Conservation (phyloP, 176 grass and related monocot genomes). For the Miscanthus lutarioriparius region DNA sequence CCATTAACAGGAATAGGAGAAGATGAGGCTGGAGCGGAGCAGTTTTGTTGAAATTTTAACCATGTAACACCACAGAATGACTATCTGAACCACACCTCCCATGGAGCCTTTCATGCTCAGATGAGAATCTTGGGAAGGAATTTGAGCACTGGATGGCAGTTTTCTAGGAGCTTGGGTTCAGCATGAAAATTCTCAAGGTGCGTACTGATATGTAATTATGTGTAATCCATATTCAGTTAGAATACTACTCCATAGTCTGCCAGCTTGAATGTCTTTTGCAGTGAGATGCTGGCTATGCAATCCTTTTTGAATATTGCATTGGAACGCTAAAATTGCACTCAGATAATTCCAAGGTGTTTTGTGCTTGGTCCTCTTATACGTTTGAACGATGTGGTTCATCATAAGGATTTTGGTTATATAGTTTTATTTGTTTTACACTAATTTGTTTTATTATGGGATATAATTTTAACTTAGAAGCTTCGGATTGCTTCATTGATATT, state of each 20-base stretch:
- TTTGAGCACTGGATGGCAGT: constrained; percentile 74
- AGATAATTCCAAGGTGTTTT: constrained; percentile 62
- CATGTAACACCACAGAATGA: constrained; percentile 28
- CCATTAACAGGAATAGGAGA: not conserved
- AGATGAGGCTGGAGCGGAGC: not conserved
- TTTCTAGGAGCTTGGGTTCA: constrained; percentile 88
- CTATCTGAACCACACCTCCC: constrained; percentile 21
- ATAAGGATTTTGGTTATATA: constrained; percentile 96
- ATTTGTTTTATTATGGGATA: not conserved
- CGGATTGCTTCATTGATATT: too few relatives aligned
- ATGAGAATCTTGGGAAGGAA: constrained; percentile 58
- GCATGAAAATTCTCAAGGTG: constrained; percentile 90
- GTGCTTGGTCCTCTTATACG: too few relatives aligned
- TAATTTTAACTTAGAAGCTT: too few relatives aligned
- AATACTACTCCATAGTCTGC: constrained; percentile 11
- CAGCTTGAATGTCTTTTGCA: constrained; percentile 48
- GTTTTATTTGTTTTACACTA: constrained; percentile 46
- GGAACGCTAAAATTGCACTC: constrained; percentile 42
- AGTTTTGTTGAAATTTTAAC: not conserved
- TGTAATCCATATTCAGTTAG: constrained; percentile 7
- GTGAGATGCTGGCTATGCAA: constrained; percentile 79
- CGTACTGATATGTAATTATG: constrained; percentile 3
- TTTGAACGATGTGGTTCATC: constrained; percentile 70
- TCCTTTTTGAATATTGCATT: constrained; percentile 83
- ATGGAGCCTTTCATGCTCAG: constrained; percentile 53